Base-by-base conservation (phyloP, 192 early-diverging fungal species). In the Physocladia obscura region DNA sequence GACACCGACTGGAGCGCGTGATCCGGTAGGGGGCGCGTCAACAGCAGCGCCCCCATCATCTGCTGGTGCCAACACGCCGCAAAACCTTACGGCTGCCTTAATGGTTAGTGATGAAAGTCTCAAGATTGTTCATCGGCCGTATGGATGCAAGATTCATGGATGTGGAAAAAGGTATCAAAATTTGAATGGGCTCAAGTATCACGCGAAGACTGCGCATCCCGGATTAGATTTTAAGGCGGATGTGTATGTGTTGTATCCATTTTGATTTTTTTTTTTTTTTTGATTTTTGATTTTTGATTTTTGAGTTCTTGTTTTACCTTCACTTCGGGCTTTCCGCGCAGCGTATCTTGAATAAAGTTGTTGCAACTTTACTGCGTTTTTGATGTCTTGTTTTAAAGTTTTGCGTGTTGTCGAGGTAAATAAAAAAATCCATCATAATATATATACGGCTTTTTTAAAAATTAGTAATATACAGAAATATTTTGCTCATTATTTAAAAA, bases 111-210 rank as follows among this genome's bases (percentile, higher is more conserved):
- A 64, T 47, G 68, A 67, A 55, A 57, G 49, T 62, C 34, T 77
- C 19, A 72, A 73, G 56, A 64, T 77, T 49, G 55, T 71, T 22
- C 70, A 69, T 37, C 24, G 76, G 47, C 76, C 76, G 4, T 78
- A 74, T 49, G 75, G 73, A n/a, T 81, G 79, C 60, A 62, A 70
- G 21, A 32, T 78, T 19, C 24, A n/a, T 40, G 60, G 70, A 27
- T 97, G 93, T 82, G 90, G 90, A 71, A 96, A 96, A 76, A 80
- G 93, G 37, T 97, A 97, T 88, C 96, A 97, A 82, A 97, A 97
- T 79, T 76, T 93, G 68, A 95, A 95, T 70, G 95, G 95, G 4
- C 84, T 97, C 67, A 95, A 96, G 84, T 97, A 97, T 78, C 95
- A 97, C 70, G 80, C 76, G 22, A 54, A 69, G n/a, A 74, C 70